Conservation (phyloP, 805 yeast species). For the Danielia reshetovae region DNA sequence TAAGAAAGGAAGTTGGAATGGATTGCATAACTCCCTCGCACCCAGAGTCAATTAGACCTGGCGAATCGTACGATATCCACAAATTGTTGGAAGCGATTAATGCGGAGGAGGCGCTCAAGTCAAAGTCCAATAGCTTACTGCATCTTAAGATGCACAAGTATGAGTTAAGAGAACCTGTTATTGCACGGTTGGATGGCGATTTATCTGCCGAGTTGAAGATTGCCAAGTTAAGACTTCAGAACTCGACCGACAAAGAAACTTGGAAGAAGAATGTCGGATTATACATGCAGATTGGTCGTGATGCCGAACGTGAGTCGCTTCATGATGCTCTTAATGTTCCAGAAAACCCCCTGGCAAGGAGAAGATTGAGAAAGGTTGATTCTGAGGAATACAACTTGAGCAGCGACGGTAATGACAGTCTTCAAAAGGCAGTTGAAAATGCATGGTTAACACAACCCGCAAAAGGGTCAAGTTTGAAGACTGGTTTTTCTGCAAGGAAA, state of each 20-base stretch:
- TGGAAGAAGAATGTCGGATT: conserved; percentile 20
- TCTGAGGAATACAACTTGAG: conserved; percentile 5
- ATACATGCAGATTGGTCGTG: not conserved
- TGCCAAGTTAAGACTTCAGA: conserved; percentile 26
- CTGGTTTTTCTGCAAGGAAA: too few species aligned
- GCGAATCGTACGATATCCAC: conserved; percentile 67
- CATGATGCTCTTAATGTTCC: not conserved
- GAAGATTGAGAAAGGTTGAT: not conserved
- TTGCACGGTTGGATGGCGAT: conserved; percentile 14
- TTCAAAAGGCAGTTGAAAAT: conserved; percentile 2
- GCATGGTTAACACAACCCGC: too few species aligned
- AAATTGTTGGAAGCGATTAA: conserved; percentile 41
- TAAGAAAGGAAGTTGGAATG: conserved; percentile 90
- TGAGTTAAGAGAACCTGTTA: conserved; percentile 12
- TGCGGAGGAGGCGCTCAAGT: conserved; percentile 6
- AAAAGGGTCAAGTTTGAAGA: too few species aligned
- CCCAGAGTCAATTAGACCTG: conserved; percentile 59
- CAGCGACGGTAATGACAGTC: conserved; percentile 8
- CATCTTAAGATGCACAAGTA: conserved; percentile 10
- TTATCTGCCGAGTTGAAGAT: conserved; percentile 15
- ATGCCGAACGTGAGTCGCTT: too few species aligned
- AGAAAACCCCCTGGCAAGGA: not conserved
- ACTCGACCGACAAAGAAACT: conserved; percentile 19
- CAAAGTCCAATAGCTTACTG: conserved; percentile 7
- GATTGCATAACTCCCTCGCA: conserved; percentile 92